phyloP scores from a whole-genome alignment of 2,329 filamentous ascomycete species.

The Dissoconium aciculare region DNA sequence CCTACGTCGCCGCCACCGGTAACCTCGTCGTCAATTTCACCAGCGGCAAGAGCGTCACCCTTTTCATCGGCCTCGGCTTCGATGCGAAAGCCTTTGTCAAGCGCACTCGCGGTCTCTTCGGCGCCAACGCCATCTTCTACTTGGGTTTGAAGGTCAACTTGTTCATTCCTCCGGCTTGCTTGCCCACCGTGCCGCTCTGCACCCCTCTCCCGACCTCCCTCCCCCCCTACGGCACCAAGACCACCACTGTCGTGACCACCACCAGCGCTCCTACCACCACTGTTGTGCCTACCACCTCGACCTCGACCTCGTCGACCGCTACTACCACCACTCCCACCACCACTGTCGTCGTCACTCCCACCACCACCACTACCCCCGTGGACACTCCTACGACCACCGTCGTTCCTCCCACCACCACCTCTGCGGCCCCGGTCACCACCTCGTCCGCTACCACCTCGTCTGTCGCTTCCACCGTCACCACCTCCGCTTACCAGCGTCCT shows the following conservation, averaged over 20 bases:
- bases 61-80: conserved; percentile 3
- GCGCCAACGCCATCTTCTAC: conserved; percentile 7
- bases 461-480: neutral
- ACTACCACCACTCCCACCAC: neutral
- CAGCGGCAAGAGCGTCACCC: conserved; percentile 1
- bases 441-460: neutral
- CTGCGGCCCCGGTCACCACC: neutral
- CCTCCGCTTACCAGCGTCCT: neutral
- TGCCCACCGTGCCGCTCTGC: conserved; percentile 4
- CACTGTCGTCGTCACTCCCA: neutral
- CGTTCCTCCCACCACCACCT: neutral
- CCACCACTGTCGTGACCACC: neutral
- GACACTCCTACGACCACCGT: neutral
- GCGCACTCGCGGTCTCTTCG: neutral
- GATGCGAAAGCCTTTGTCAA: conserved; percentile 1
- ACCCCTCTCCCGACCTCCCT: conserved; percentile 2
- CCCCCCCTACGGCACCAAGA: conserved; percentile 1
- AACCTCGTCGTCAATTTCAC: conserved; percentile 3
- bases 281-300: neutral
- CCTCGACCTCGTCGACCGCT: neutral
- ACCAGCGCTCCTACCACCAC: neutral
- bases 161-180: conserved; percentile 2
- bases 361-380: neutral
- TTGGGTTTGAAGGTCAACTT: conserved; percentile 1
- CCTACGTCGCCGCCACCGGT: conserved; percentile 3